Conservation (phyloP, 2,329 filamentous ascomycete species). For the Aspergillus sp. region DNA sequence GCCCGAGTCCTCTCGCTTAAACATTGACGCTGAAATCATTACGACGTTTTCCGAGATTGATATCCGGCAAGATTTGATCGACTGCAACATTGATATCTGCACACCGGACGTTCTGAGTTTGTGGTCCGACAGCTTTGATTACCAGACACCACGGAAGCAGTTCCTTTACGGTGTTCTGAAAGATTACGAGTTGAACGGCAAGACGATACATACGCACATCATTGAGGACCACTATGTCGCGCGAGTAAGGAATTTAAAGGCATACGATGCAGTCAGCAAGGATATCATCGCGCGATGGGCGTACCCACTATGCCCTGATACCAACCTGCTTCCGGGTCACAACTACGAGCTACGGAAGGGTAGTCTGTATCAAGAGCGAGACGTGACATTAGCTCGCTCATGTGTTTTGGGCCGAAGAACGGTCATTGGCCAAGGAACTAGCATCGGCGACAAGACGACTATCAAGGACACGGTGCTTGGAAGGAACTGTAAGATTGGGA, state of each 20-base stretch:
- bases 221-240: slow-evolving; percentile 83
- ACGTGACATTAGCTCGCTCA: slow-evolving; percentile 74
- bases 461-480: slow-evolving; percentile 82
- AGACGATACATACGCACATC: slow-evolving; percentile 92
- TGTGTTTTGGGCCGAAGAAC: slow-evolving; percentile 70
- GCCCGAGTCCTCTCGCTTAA: slow-evolving; percentile 59
- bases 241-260: slow-evolving; percentile 80
- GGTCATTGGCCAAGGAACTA: slow-evolving; percentile 76
- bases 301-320: slow-evolving; percentile 86
- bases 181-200: slow-evolving; percentile 95
- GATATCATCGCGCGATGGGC: slow-evolving; percentile 88
- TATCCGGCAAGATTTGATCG: slow-evolving; percentile 83
- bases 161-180: slow-evolving; percentile 92
- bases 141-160: slow-evolving; percentile 84
- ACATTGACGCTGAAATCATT: slow-evolving; percentile 79
- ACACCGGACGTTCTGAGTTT: slow-evolving; percentile 92
- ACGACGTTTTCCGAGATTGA: slow-evolving; percentile 76
- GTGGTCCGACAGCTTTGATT: slow-evolving; percentile 98
- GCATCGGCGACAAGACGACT: slow-evolving; percentile 71
- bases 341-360: slow-evolving; percentile 73
- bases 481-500: slow-evolving; percentile 82
- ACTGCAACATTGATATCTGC: slow-evolving; percentile 95
- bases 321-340: slow-evolving; percentile 78
- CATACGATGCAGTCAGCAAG: slow-evolving; percentile 86
- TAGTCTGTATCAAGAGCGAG: slow-evolving; percentile 77